These are phyloP conservation scores for Naganishia vishniacii DNA, from an alignment of 768 basidiomycete species.

Conservation along the genomic window DNA sequence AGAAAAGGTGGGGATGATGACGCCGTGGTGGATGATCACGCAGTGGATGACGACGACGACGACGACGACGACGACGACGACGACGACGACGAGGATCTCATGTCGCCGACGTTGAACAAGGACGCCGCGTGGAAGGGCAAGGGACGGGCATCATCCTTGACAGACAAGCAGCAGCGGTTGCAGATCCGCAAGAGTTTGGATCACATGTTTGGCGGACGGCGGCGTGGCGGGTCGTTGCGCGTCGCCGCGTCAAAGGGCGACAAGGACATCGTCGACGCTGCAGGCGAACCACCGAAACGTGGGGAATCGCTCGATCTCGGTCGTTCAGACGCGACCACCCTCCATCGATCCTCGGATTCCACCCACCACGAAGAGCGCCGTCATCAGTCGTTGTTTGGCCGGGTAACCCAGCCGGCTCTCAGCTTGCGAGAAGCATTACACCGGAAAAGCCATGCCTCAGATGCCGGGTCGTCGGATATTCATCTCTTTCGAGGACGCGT, in stretches of 20 bases:
- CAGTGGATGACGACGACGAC: too few relatives aligned
- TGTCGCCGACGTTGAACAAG: constrained; percentile 11
- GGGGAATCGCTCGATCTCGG: neutral
- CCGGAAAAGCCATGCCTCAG: constrained; percentile 23
- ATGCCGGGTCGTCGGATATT: constrained; percentile 3
- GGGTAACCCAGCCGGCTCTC: constrained; percentile 47
- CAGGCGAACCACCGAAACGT: neutral
- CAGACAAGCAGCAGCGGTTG: constrained; percentile 1
- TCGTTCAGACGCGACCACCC: neutral
- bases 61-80: too few relatives aligned
- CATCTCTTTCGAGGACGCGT: constrained; percentile 30
- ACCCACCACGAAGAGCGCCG: constrained; percentile 50
- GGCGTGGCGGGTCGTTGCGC: constrained; percentile 9
- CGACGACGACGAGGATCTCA: constrained; percentile 6
- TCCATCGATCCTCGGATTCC: too few relatives aligned
- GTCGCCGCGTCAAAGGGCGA: neutral
- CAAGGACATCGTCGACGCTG: neutral
- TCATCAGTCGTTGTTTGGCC: too few relatives aligned
- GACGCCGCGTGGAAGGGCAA: constrained; percentile 7
- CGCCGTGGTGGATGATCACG: too few relatives aligned
- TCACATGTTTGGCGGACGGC: constrained; percentile 10
- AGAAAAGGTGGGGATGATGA: too few relatives aligned
- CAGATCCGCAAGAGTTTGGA: constrained; percentile 10
- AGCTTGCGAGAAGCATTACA: constrained; percentile 39
- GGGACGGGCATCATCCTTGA: constrained; percentile 2